Base-by-base conservation (phyloP, 306 rosid species). In the Hippophae tibetana region DNA sequence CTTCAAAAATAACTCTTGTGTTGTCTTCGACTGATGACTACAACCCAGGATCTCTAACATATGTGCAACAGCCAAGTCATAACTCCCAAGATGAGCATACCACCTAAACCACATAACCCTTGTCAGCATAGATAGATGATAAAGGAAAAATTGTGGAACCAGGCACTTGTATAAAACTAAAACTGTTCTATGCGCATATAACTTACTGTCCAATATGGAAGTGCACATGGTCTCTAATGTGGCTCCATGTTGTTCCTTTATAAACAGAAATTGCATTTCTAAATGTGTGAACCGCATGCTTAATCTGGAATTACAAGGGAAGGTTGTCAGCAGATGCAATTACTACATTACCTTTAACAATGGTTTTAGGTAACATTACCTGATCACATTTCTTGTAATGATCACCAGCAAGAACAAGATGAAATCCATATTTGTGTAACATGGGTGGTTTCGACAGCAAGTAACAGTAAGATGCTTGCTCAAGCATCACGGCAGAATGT, bases 381-480 rank as follows among this genome's bases (percentile, higher is more conserved):
- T 92, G 95, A 66, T 86, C 89, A 78, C 87, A 79, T 75, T 85
- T 85, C 71, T 88, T 88, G 82, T 92, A 92, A 79, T 79, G 94
- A 76, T 92, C 99, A 43, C 99, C 99, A 65, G 99, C 81, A 73
- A 92, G 95, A 80, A 92, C 99, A 68, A 92, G 95, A 86, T 92
- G 96, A 82, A 92, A 92, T 70, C 99, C 99, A 70, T 81, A 86
- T 76, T 92, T 92, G 73, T 89, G 95, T 56, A 82, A 72, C 96
- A 92, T 78, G 66, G 96, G 90, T 69, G 99, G 99, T 69, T 77
- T 83, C 66, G 96, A 82, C 77, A 83, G 48, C 77, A 86, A 74
- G 80, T 85, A 92, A 74, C 99, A 92, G 74, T 84, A 86, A 7
- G 99, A 86, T 47, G 99, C 99, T 86, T 92, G 99, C 83, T 92